Percentiles rank a stretch among this genome's conserved stretches.
Evolutionary conservation across 2,329 filamentous ascomycete genomes (phyloP).

Genomic region (Botryotinia globosa): DNA sequence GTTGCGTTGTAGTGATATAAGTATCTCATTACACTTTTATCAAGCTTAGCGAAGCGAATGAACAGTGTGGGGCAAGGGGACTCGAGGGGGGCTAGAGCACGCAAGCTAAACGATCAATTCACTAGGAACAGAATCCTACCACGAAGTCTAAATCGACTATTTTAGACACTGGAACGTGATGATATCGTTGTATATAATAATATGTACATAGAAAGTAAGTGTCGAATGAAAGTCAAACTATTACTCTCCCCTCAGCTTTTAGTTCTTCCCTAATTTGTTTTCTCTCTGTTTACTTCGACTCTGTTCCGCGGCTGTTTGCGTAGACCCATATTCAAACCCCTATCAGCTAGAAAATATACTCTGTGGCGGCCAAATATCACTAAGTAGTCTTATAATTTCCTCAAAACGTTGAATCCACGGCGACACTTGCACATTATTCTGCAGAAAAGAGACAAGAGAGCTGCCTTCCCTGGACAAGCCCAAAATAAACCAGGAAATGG

Average conservation of each 20-base stretch:
- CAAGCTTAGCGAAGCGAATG: background rate
- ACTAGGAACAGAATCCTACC: background rate
- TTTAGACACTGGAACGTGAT: background rate
- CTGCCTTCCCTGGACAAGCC: too few species aligned
- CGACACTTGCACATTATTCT: too few species aligned
- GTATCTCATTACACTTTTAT: background rate
- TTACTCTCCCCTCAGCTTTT: background rate
- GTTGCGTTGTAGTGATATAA: background rate
- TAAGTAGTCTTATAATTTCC: too few species aligned
- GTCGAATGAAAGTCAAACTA: background rate
- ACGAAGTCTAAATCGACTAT: accelerated
- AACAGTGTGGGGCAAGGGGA: background rate
- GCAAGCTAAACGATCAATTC: background rate
- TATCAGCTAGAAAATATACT: too few species aligned
- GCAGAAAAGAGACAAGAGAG: too few species aligned
- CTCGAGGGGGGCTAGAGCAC: background rate
- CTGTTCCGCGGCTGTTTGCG: too few species aligned
- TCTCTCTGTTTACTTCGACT: background rate
- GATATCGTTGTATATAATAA: background rate
- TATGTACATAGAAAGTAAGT: background rate
- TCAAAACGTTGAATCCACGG: too few species aligned
- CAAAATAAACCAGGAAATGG: too few species aligned
- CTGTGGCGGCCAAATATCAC: too few species aligned
- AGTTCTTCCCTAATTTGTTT: background rate
- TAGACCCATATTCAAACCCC: too few species aligned